Evolutionary conservation across 202 grass and related monocot species (phyloP).

Genomic region (Panicum virgatum): DNA sequence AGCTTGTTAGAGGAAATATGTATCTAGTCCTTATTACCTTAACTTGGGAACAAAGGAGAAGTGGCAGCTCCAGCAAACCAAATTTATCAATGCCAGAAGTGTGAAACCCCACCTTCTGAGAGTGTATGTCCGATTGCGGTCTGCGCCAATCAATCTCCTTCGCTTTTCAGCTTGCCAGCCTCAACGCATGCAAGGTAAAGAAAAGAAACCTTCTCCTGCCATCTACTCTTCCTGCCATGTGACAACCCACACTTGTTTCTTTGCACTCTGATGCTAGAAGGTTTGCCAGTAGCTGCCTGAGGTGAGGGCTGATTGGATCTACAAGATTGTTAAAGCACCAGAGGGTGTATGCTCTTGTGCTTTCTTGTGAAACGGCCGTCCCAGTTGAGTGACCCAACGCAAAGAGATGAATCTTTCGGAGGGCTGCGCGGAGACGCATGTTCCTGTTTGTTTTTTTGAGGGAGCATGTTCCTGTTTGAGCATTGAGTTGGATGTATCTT

Average conservation of each 20-base stretch:
- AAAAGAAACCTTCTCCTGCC: not conserved
- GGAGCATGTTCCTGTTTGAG: too few relatives aligned
- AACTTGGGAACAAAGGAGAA: conserved; percentile 37
- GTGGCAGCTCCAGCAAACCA: not conserved
- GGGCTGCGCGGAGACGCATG: not conserved
- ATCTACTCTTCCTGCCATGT: conserved; percentile 18
- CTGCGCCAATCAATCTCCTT: not conserved
- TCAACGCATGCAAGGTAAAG: conserved; percentile 27
- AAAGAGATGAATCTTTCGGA: not conserved
- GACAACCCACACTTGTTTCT: conserved; percentile 28
- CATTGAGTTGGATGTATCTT: conserved; percentile 26
- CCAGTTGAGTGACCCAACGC: conserved; percentile 28
- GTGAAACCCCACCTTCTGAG: conserved; percentile 16
- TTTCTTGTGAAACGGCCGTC: conserved; percentile 40
- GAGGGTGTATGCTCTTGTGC: conserved; percentile 21
- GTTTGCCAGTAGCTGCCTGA: not conserved
- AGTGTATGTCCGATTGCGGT: conserved; percentile 2
- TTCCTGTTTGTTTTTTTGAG: too few relatives aligned
- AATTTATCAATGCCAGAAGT: not conserved
- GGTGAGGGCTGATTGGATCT: not conserved
- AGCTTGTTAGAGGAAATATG: conserved; percentile 14
- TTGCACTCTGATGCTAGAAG: not conserved
- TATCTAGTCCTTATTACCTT: conserved; percentile 6
- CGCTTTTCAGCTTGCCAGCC: not conserved
- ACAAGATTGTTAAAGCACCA: conserved; percentile 23